Evolutionary conservation across 768 basidiomycete species (phyloP), one percentile per base, ranked within the genome.

Genomic region (Podaxis sp.): DNA sequence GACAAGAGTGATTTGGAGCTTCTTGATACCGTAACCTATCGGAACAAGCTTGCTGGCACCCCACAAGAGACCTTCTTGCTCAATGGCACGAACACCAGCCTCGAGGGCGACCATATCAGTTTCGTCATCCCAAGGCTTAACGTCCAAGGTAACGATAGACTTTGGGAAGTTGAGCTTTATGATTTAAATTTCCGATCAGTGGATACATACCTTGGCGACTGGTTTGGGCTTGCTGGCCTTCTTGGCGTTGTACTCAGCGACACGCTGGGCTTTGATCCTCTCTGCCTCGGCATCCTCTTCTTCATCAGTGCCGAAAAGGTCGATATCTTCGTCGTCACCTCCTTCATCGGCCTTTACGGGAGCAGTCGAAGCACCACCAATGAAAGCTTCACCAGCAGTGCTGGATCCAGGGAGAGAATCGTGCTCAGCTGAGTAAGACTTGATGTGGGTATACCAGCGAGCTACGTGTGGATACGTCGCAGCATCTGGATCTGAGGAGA

Each of bases 61-160:
- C 97, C 97, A 99, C 54, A 98, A 84, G 62, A 99, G 90, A 72
- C 97, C 97, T 44, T 91, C 89, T 80, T 86, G 79, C 76, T 92
- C 85, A 70, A 99, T 87, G 22, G 93, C 87, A 64, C 97, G 88
- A 59, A 99, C 96, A 46, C 84, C 71, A 15, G 81, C 76, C 77
- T 99, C 96, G 69, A 99, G 82, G 56, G 80, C 91, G 49, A 72
- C 83, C 96, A 99, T 96, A 77, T 98, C 94, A 56, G 97, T 99
- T 81, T 97, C 95, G 73, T 99, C 96, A 75, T 99, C 96, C 96
- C 95, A 97, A 44, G 96, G 96, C 80, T 99, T 99, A 66, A 99
- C 95, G 68, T 99, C 96, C 69, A 99, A 80, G 52, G 96, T 99
- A 56, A 99, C 97, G 65, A 99, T 88, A 68, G 97, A 99, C 95